Base-by-base conservation (phyloP, 2,329 filamentous ascomycete species). In the Fusarium hainanense region DNA sequence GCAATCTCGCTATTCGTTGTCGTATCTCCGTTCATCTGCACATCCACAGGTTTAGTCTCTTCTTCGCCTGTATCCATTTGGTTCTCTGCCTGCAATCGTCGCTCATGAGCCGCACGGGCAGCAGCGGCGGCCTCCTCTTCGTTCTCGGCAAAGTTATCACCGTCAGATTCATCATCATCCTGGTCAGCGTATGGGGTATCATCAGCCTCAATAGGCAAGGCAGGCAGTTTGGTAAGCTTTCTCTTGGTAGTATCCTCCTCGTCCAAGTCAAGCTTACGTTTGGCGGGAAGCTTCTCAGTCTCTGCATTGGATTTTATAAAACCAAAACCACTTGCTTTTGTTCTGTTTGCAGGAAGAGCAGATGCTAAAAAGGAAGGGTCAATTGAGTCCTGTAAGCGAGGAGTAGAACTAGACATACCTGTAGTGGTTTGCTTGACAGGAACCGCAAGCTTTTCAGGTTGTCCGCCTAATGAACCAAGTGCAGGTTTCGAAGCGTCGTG, bases 121-220 rank as follows among this genome's bases (percentile, higher is more conserved):
- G 93, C 94, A 23, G 94, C 93, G 2, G 93, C 92, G 58, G 92
- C 90, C 78, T 96, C 94, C 77, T 97, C 94, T 77, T 98, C 95
- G 27, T 90, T 95, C 20, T 88, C 92, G 50, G 90, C 92, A 75
- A 94, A 93, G 75, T 90, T 91, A 68, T 91, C 92, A 54, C 89
- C 89, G 72, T 94, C 92, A 54, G 90, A 91, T 54, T 92, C 92
- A 56, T 90, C 89, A 56, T 91, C 89, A 59, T 89, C 88, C 78
- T 89, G 86, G 76, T 87, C 86, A 75, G 83, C 86, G 78, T 89
- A 87, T 72, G 87, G 85, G 63, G 85, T 85, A 77, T 87, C 84
- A 69, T 90, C 87, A 66, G 85, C 87, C 76, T 90, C 88, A 56
- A 92, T 84, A 56, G 91, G 88, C 63, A 93, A 88, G 70, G 91